Evolutionary conservation across 2,329 filamentous ascomycete genomes (phyloP), one percentile per base, ranked within the genome.

Genomic region (Xylariaceae sp.): DNA sequence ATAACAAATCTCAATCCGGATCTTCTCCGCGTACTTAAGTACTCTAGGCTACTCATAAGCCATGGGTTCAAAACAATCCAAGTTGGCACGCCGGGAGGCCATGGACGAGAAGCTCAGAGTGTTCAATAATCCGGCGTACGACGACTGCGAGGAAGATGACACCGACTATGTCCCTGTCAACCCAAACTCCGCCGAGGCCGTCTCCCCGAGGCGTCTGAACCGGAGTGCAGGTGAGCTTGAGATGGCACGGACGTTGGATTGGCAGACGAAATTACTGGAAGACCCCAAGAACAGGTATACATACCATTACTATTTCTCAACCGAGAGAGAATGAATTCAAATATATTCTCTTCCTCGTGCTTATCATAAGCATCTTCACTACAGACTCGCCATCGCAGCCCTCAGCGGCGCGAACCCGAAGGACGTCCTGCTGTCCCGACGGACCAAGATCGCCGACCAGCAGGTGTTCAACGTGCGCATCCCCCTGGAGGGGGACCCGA

Each of bases 401-500:
- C 69, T 94, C 34, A 81, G 77, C 57, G 70, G 74, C 8, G 78
- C 81, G 48, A 73, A 85, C 46, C 81, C 85, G 5, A 73, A 73
- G 41, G 63, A 75, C 9, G 71, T 88, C 31, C 72, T 94, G 30
- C 72, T 74, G 38, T 83, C 80, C 28, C 76, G 75, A 7, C 65
- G 76, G 0, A 69, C 81, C 18, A 66, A 75, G 38, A 75, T 87
- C 43, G 64, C 73, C 28, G 83, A 92, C 58, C 82, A 78, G 38
- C 88, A 94, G 40, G 74, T 84, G 46, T 94, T 88, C 78, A 94
- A 89, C 57, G 65, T 88, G 59, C 80, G 79, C 60, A 88, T 94
- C 44, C 84, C 87, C 0, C 73, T 85, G 38, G 88, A 94, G 61
- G 88, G 88, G 34, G 74, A 71, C 0, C 88, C 88, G 0, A 82